Evolutionary conservation across 345 rosid genomes (phyloP).

Genomic region (Bruguiera sexangula): DNA sequence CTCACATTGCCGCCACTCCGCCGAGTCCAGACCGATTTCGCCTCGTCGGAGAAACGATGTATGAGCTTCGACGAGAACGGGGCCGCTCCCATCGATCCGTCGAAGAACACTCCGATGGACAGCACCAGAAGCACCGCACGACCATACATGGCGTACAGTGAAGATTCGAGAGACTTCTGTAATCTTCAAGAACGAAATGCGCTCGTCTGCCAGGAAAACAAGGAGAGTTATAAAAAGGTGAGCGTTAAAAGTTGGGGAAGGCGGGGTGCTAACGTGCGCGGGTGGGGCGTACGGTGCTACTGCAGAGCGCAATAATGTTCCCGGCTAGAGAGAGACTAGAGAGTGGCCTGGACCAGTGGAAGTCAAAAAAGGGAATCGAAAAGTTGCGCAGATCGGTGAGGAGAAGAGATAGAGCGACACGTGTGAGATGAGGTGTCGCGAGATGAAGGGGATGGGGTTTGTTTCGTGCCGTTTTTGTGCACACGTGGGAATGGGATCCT

Average conservation of each 20-base stretch:
- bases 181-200: neutral
- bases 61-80: conserved; percentile 32
- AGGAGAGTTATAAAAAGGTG: neutral
- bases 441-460: neutral
- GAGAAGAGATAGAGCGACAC: neutral
- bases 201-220: no score
- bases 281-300: neutral
- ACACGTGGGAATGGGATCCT: neutral
- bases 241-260: neutral
- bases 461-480: no score
- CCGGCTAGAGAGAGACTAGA: no score
- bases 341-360: no score
- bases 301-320: neutral
- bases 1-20: conserved; percentile 4
- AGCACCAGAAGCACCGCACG: neutral
- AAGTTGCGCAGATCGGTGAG: neutral
- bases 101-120: neutral
- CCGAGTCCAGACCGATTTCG: conserved; percentile 12
- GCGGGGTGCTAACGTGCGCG: neutral
- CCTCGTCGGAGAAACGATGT: conserved; percentile 30
- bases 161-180: neutral
- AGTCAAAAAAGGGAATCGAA: neutral
- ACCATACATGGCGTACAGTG: neutral
- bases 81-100: conserved; percentile 6
- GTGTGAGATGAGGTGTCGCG: neutral